phyloP scores from a whole-genome alignment of 257 asterid genomes.

The Nicotiana undulata region DNA sequence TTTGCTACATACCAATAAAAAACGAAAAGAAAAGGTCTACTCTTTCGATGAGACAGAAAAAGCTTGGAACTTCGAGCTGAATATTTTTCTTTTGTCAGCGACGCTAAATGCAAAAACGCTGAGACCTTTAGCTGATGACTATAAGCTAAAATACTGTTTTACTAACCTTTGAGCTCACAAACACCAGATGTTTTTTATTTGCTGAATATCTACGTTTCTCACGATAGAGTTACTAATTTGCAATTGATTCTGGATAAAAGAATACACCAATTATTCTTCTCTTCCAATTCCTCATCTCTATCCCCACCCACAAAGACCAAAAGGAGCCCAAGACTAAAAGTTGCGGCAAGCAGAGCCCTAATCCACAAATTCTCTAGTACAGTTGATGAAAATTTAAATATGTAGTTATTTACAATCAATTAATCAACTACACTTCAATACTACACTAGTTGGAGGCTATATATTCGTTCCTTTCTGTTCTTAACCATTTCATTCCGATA shows the following conservation, averaged over 20 bases:
- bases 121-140: not conserved
- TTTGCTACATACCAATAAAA: no score
- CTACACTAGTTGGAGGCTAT: no score
- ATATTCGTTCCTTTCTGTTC: not conserved
- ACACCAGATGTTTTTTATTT: not conserved
- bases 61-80: not conserved
- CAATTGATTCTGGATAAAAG: not conserved
- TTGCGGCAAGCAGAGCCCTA: not conserved
- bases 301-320: not conserved
- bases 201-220: not conserved
- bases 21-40: not conserved
- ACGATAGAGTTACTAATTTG: not conserved
- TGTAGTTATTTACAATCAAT: no score
- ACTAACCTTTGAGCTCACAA: not conserved
- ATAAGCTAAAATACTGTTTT: not conserved
- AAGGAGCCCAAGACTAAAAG: not conserved
- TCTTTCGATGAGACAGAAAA: not conserved
- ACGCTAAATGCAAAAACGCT: not conserved
- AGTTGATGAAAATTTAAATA: not conserved
- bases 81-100: no score
- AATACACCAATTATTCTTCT: not conserved
- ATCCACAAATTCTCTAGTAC: not conserved
- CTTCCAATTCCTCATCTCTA: no score
- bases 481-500: not conserved
- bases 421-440: no score